A percentile compares a stretch with the other conserved stretches of the same genome.
Conservation (phyloP, 257 asterid species). For the Solanum paucissectum region DNA sequence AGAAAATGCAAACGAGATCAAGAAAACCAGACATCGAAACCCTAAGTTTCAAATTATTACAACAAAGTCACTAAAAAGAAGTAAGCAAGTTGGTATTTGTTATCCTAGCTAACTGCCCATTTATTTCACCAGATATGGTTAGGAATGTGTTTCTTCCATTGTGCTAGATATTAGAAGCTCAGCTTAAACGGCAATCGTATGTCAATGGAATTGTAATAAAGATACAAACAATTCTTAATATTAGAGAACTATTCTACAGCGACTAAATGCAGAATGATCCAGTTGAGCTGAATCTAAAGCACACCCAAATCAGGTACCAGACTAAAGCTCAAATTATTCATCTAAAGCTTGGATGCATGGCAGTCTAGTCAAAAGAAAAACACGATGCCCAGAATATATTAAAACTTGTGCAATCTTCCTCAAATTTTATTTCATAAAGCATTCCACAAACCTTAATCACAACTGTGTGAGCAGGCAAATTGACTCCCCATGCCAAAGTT, state of each 20-base stretch:
- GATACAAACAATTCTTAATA: background rate
- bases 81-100: background rate
- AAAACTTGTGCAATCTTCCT: background rate
- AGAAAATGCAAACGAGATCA: background rate
- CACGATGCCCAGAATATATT: background rate
- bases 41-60: background rate
- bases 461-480: slow-evolving; percentile 99
- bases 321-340: background rate
- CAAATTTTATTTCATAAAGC: background rate
- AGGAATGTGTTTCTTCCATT: background rate
- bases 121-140: background rate
- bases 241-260: background rate
- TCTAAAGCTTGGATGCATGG: background rate
- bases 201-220: background rate
- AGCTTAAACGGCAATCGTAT: background rate
- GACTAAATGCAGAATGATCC: background rate
- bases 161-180: background rate
- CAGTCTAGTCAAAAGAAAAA: background rate
- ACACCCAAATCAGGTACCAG: background rate
- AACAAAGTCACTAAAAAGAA: background rate
- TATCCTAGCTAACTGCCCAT: background rate
- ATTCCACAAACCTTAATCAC: slow-evolving; percentile 83
- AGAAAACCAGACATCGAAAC: background rate
- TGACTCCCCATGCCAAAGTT: slow-evolving; percentile 99
- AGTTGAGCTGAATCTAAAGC: background rate